Percentiles rank a stretch among this genome's conserved stretches.
Conservation (phyloP, 2,329 filamentous ascomycete species). For the Hirsutella thompsonii region DNA sequence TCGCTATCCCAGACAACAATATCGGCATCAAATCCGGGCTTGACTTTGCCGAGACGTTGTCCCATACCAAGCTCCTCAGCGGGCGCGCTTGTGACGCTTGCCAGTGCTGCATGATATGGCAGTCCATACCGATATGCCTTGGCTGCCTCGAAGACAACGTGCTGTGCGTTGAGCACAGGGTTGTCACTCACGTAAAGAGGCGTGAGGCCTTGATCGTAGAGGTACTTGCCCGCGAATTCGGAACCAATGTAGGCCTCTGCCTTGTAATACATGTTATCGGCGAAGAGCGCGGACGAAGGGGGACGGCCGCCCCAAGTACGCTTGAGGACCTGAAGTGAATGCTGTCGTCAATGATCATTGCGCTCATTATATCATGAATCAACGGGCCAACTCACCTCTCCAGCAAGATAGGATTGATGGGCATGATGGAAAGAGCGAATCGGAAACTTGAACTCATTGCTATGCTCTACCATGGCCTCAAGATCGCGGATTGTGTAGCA, state of each 20-base stretch:
- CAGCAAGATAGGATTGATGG: conserved; percentile 52
- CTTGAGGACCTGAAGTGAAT: conserved; percentile 32
- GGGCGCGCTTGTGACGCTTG: conserved; percentile 44
- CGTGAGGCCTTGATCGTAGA: conserved; percentile 52
- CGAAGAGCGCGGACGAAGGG: conserved; percentile 51
- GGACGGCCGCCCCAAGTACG: conserved; percentile 39
- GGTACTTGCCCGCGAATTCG: conserved; percentile 51
- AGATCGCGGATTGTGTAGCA: conserved; percentile 60
- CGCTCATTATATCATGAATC: too few species aligned
- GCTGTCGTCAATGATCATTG: too few species aligned
- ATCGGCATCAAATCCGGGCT: conserved; percentile 49
- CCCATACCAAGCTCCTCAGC: conserved; percentile 45
- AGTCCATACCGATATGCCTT: conserved; percentile 47
- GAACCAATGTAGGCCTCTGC: conserved; percentile 51
- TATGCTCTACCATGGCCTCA: conserved; percentile 56
- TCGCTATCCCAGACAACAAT: conserved; percentile 51
- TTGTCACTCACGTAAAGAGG: conserved; percentile 60
- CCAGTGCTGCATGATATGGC: conserved; percentile 45
- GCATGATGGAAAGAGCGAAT: conserved; percentile 59
- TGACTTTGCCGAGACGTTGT: conserved; percentile 45
- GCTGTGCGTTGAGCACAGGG: conserved; percentile 56
- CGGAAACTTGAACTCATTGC: conserved; percentile 58
- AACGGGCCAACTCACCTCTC: conserved; percentile 33
- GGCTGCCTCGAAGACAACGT: conserved; percentile 53
- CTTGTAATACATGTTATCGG: conserved; percentile 64